Conservation (phyloP, 2,329 filamentous ascomycete species). For the Exserohilum turcica region DNA sequence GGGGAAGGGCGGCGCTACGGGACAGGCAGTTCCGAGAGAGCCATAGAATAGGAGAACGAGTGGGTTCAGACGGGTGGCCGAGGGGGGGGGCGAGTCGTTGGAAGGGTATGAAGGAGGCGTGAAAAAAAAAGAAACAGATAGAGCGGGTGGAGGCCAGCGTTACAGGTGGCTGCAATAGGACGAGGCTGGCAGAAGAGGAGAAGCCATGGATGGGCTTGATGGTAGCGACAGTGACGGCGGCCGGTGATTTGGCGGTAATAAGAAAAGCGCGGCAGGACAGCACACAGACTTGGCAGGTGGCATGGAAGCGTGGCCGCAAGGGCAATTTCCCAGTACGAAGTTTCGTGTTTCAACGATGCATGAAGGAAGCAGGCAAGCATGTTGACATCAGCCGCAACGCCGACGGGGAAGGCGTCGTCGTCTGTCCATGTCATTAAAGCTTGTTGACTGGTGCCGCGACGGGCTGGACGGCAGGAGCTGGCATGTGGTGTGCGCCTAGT, state of each 20-base stretch:
- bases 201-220: too few species aligned
- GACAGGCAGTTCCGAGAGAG: neutral
- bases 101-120: too few species aligned
- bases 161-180: too few species aligned
- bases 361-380: slow-evolving; percentile 1
- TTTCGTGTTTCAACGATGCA: neutral
- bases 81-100: too few species aligned
- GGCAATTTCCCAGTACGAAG: slow-evolving; percentile 16
- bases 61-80: too few species aligned
- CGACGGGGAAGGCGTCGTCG: neutral
- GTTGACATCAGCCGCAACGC: neutral
- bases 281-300: slow-evolving; percentile 4
- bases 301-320: neutral
- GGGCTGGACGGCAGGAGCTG: slow-evolving; percentile 6
- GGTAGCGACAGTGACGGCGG: too few species aligned
- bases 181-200: too few species aligned
- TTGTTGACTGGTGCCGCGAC: slow-evolving; percentile 10
- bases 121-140: neutral
- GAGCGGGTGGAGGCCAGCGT: neutral
- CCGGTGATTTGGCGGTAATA: neutral
- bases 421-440: slow-evolving; percentile 20
- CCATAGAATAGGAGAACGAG: neutral
- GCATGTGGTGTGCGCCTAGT: too few species aligned
- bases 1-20: neutral
- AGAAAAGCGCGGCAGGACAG: neutral